phyloP scores from a whole-genome alignment of 192 early-diverging fungal genomes.

The Coemansia sp. region DNA sequence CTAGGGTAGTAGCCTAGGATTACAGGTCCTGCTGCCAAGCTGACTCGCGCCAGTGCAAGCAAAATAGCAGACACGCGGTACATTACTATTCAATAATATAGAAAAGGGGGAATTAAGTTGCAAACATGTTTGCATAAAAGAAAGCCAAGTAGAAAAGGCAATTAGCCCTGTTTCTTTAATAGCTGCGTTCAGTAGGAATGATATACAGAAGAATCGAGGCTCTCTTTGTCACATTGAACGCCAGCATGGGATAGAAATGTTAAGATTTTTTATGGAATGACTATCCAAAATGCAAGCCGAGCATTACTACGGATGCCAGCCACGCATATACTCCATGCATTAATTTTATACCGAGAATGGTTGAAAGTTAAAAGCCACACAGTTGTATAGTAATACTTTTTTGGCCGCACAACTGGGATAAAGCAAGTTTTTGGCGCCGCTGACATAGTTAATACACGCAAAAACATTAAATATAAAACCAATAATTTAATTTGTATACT shows the following conservation, averaged over 20 bases:
- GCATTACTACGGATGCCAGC: neutral
- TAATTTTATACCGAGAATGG: neutral
- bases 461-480: neutral
- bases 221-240: neutral
- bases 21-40: constrained; percentile 10
- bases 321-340: neutral
- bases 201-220: neutral
- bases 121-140: neutral
- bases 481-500: neutral
- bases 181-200: neutral
- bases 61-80: neutral
- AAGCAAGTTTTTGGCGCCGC: neutral
- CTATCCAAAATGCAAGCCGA: neutral
- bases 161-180: neutral
- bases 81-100: neutral
- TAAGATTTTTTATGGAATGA: neutral
- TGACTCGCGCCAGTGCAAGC: neutral
- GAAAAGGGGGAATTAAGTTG: neutral
- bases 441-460: neutral
- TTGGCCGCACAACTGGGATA: neutral
- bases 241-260: neutral
- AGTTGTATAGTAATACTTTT: neutral
- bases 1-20: constrained; percentile 34
- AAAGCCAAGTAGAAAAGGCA: neutral
- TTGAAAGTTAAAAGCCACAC: neutral